Conservation (phyloP, 805 yeast genomes). For the Yamadazyma nakazawae region DNA sequence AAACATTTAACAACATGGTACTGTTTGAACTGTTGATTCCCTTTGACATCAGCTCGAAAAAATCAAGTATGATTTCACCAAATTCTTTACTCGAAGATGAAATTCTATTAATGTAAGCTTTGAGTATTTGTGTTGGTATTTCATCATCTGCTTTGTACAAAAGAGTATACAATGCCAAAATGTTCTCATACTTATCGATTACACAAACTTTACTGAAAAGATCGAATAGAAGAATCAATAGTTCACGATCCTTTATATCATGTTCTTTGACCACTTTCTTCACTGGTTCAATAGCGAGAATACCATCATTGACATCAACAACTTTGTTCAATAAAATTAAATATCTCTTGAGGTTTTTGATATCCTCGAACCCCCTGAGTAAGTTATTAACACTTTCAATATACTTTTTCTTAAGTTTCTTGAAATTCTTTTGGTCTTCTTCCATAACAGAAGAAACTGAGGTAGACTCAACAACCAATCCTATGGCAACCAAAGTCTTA, state of each 20-base stretch:
- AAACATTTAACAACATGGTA: background rate
- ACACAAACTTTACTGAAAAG: background rate
- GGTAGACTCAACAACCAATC: constrained; percentile 1
- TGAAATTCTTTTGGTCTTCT: background rate
- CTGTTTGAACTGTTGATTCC: background rate
- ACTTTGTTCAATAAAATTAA: background rate
- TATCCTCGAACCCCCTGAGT: background rate
- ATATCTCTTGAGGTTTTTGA: background rate
- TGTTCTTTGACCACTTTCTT: background rate
- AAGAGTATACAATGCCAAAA: constrained; percentile 1
- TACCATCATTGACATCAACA: background rate
- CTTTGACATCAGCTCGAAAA: background rate
- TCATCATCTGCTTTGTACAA: background rate
- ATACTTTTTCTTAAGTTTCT: background rate
- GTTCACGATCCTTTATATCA: constrained; percentile 3
- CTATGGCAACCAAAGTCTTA: background rate
- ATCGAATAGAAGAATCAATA: background rate
- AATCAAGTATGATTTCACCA: background rate
- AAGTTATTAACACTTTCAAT: background rate
- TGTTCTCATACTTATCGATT: constrained; percentile 1
- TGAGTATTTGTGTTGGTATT: background rate
- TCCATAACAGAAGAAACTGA: background rate
- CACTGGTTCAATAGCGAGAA: background rate
- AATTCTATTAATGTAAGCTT: background rate
- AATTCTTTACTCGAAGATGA: background rate